Base-by-base conservation (phyloP, 2,329 filamentous ascomycete genomes). In the Penicillium sp. region DNA sequence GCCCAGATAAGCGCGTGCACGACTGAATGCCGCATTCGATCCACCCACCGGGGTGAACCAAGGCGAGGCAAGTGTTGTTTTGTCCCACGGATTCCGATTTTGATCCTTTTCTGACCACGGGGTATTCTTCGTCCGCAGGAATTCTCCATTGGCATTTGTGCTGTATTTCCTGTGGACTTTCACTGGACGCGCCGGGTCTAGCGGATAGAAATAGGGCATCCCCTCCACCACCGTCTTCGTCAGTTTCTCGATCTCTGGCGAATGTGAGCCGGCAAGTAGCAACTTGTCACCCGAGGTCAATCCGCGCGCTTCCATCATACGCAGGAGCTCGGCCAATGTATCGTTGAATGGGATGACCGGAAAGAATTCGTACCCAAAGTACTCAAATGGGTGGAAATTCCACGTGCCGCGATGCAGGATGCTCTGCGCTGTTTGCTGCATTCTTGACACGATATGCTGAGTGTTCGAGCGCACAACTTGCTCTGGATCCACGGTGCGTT, bases 401-500 rank as follows among this genome's bases (percentile, higher is more conserved):
- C 26, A 22, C 9, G 7, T 11, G 10, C 32, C 14, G 12, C 27
- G 14, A 5, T 30, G 32, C 4, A 33, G 2, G 18, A 39, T 29
- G 20, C 27, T 26, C 5, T 23, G 15, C 6, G 41, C 42, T 5
- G 1, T 8, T 8, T 7, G 10, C n/a, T 23, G 17, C 14, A 47
- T 32, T 15, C 31, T 26, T 10, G 26, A 35, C 14, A 41, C 32
- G 7, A 51, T 35, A 23, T 51, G 52, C 4, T 26, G 20, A 3
- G 35, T 39, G 29, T 52, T 52, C 5, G 38, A 25, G 11, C 51
- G 38, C 9, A 10, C 29, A 6, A 37, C 30, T 17, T 50, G 48
- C 6, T 22, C 29, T 1, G 48, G 48, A 17, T 53, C 50, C 23
- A 37, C 25, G 1, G 46, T 44, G 8, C 36, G 39, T 26, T 53